A percentile compares a stretch with the other conserved stretches of the same genome.
Conservation (phyloP, 345 rosid genomes). For the Melastoma malabathricum region DNA sequence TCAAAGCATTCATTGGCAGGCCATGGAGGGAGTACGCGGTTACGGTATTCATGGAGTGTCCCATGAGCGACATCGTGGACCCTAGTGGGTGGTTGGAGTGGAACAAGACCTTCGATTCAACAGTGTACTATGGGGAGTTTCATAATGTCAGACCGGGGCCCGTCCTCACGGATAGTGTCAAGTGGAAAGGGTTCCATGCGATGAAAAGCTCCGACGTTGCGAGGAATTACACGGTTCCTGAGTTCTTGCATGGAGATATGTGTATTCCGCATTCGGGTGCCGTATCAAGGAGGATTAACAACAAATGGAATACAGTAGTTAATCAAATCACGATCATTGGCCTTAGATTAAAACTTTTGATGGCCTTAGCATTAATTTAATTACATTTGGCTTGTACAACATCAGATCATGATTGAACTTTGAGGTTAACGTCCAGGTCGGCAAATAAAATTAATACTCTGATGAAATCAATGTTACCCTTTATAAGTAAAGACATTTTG, state of each 20-base stretch:
- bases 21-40: conserved; percentile 12
- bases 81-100: conserved; percentile 9
- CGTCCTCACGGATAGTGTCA: conserved; percentile 3
- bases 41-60: conserved; percentile 9
- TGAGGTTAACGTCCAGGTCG: too few relatives aligned
- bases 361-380: too few relatives aligned
- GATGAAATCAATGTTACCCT: too few relatives aligned
- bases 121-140: conserved; percentile 10
- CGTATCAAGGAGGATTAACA: not conserved
- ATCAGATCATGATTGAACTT: too few relatives aligned
- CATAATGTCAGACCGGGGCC: conserved; percentile 6
- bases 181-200: conserved; percentile 9
- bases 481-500: too few relatives aligned
- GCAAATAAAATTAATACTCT: too few relatives aligned
- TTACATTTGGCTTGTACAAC: too few relatives aligned
- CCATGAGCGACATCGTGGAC: not conserved
- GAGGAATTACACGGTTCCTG: not conserved
- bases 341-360: too few relatives aligned
- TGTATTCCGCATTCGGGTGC: conserved; percentile 6
- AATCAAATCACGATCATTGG: too few relatives aligned
- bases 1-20: conserved; percentile 8
- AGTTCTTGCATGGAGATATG: conserved; percentile 4
- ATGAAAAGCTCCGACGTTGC: conserved; percentile 8
- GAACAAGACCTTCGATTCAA: conserved; percentile 5
- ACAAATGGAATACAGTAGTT: too few relatives aligned